Percentiles rank a stretch among this genome's conserved stretches.
Evolutionary conservation across 768 basidiomycete species (phyloP).

Genomic region (Lactarius tabidus): DNA sequence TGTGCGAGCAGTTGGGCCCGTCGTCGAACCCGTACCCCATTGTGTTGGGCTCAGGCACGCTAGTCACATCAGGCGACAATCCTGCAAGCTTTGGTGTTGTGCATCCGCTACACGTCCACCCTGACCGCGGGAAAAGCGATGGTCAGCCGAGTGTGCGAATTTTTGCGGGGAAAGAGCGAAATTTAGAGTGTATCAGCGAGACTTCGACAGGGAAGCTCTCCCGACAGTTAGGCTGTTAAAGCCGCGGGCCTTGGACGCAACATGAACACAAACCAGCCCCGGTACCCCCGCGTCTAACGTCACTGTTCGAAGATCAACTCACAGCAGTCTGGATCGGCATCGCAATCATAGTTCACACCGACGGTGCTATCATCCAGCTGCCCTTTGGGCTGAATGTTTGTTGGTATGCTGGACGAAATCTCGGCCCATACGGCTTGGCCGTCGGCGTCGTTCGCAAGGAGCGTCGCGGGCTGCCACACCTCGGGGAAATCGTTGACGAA

Average conservation of each 20-base stretch:
- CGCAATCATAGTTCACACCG: conserved; percentile 21
- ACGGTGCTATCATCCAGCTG: conserved; percentile 5
- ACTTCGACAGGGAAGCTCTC: neutral
- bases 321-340: conserved; percentile 24
- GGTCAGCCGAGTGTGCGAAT: neutral
- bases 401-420: conserved; percentile 42
- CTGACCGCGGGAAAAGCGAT: neutral
- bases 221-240: neutral
- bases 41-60: conserved; percentile 54
- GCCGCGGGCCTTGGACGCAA: neutral
- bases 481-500: conserved; percentile 2
- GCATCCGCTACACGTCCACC: conserved; percentile 47
- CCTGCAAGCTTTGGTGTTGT: conserved; percentile 44
- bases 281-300: neutral
- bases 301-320: neutral
- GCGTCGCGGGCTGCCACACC: conserved; percentile 3
- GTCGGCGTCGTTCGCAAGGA: conserved; percentile 11
- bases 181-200: neutral
- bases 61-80: conserved; percentile 41
- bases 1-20: conserved; percentile 63
- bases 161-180: neutral
- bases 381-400: conserved; percentile 41
- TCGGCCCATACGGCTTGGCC: conserved; percentile 38
- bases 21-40: conserved; percentile 62
- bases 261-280: neutral